These are phyloP conservation scores for Ceratobasidium sp. DNA, from an alignment of 1,284 basidiomycete species.

Conservation along the genomic window DNA sequence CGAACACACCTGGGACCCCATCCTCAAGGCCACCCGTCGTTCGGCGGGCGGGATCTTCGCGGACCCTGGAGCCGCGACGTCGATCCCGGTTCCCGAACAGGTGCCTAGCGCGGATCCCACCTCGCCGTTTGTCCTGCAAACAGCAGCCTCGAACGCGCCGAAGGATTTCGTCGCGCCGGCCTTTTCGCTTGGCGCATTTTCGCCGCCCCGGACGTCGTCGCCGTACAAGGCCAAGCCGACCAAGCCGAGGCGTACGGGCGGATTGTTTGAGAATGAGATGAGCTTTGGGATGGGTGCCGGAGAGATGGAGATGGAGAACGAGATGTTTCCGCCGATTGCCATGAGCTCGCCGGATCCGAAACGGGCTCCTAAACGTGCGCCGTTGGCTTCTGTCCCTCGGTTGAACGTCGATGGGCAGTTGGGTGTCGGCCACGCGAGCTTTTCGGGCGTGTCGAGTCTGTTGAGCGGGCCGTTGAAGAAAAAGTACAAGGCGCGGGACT, in stretches of 20 bases:
- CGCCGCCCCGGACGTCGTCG: conserved; percentile 40
- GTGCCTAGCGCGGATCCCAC: conserved; percentile 40
- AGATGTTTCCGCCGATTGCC: conserved; percentile 42
- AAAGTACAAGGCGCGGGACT: conserved; percentile 52
- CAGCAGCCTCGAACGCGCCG: conserved; percentile 27
- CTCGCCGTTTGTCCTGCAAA: conserved; percentile 25
- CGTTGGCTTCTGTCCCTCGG: conserved; percentile 15
- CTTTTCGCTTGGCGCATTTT: conserved; percentile 27
- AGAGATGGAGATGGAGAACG: conserved; percentile 6
- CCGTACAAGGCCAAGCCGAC: conserved; percentile 16
- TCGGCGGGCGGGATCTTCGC: conserved; percentile 33
- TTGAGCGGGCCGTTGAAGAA: conserved; percentile 60
- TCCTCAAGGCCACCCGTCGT: conserved; percentile 20
- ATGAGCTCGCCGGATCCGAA: conserved; percentile 33
- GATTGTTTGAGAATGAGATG: conserved; percentile 42
- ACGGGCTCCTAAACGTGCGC: conserved; percentile 11
- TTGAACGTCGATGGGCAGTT: neutral
- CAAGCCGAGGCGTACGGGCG: neutral
- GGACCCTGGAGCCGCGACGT: conserved; percentile 15
- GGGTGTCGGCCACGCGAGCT: conserved; percentile 20
- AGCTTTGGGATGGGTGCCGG: conserved; percentile 11
- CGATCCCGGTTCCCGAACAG: conserved; percentile 35
- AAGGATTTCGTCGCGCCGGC: conserved; percentile 25
- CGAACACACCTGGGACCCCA: conserved; percentile 28
- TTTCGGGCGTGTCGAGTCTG: conserved; percentile 39